Base-by-base conservation (phyloP, 352 stramenopile species). In the Globisporangium viniferum region DNA sequence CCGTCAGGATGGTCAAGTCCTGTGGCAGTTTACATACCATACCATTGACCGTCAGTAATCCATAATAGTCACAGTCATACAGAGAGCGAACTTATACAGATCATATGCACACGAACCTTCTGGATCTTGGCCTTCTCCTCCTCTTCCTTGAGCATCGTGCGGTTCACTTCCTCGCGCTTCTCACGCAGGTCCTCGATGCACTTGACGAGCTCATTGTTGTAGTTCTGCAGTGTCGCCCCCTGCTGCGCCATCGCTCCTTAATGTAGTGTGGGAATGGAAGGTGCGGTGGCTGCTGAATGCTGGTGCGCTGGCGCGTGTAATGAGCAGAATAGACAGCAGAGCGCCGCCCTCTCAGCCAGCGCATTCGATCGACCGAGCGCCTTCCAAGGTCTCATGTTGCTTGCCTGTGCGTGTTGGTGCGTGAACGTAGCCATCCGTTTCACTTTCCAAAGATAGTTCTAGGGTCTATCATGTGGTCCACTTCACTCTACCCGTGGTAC, bases 121-220 rank as follows among this genome's bases (percentile, higher is more conserved):
- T 98, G 92, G 71, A 98, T 98, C 73, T 98, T 97, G 64, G 90
- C 88, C 75, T 98, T 98, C 70, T 98, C 93, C 69, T 98, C 91
- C 72, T 98, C 94, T 61, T 98, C 91, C 72, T 97, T 97, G 67
- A 97, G 83, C 78, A 98, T 98, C 46, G 89, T 74, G 22, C 89
- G 84, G 71, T 97, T 97, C 64, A 97, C 88, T 73, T 97, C 90
- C 69, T 98, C 91, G 33, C 92, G 86, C 78, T 96, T 96, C 75
- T 97, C 90, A 31, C 91, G 90, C 56, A 98, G 78, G 68, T 98
- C 93, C 68, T 98, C 94, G 69, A 98, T 98, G 77, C 92, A 98
- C 68, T 98, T 98, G 63, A 98, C 93, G 29, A 98, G 81, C 74
- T 98, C 92, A 80, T 98, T 98, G 79, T 98, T 98, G 84, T 98